phyloP scores from a whole-genome alignment of 164 flowering plant genomes.

The Vitis labrusca region DNA sequence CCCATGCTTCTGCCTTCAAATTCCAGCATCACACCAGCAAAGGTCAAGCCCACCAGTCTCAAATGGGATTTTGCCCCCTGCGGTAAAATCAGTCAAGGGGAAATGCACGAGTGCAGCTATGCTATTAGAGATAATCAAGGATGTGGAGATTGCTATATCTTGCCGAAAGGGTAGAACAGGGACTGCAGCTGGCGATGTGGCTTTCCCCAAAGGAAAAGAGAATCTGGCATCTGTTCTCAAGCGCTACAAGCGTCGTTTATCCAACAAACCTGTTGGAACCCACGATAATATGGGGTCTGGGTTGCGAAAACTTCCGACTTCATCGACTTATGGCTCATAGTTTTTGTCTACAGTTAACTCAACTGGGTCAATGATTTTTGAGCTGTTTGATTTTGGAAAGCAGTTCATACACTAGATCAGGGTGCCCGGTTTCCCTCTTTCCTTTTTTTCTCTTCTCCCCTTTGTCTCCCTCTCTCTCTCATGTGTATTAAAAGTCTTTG shows the following conservation, averaged over 20 bases:
- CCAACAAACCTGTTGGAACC: constrained; percentile 36
- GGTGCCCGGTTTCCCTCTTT: not conserved
- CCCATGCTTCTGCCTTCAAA: constrained; percentile 83
- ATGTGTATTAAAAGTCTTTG: constrained; percentile 18
- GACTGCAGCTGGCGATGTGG: constrained; percentile 97
- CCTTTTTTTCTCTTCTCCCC: too few relatives aligned
- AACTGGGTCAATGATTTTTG: constrained; percentile 7
- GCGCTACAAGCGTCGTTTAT: constrained; percentile 77
- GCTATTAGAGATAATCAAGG: constrained; percentile 77
- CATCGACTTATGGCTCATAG: constrained; percentile 32
- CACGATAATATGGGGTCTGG: constrained; percentile 23
- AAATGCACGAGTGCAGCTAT: constrained; percentile 67
- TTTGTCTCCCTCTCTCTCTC: constrained; percentile 1
- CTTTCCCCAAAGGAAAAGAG: constrained; percentile 97
- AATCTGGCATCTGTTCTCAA: constrained; percentile 92
- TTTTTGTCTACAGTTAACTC: not conserved
- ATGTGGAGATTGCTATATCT: constrained; percentile 85
- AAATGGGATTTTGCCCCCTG: constrained; percentile 59
- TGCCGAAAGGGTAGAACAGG: constrained; percentile 87
- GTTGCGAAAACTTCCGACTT: constrained; percentile 25
- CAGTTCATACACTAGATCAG: constrained; percentile 9
- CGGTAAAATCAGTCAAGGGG: constrained; percentile 55
- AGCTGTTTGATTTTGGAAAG: constrained; percentile 23
- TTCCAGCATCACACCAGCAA: constrained; percentile 44
- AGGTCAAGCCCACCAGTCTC: constrained; percentile 47